Evolutionary conservation across 177 flowering plant genomes (phyloP).

Genomic region (Vitis hybrid): DNA sequence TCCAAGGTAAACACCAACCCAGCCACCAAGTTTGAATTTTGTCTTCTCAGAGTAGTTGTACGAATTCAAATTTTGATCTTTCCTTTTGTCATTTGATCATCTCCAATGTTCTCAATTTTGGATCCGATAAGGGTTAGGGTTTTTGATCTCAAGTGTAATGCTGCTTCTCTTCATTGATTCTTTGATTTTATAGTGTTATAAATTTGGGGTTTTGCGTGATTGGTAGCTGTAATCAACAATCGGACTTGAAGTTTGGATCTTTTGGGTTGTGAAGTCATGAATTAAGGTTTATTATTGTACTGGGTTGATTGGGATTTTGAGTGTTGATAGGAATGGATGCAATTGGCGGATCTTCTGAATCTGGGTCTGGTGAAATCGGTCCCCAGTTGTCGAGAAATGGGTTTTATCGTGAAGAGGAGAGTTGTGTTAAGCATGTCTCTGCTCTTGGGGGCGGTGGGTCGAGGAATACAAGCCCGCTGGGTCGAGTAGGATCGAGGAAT

Average conservation of each 20-base stretch:
- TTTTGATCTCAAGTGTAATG: conserved; percentile 1
- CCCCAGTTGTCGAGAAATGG: conserved; percentile 20
- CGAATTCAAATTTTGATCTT: neutral
- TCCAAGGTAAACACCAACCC: conserved; percentile 13
- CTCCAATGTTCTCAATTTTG: conserved; percentile 2
- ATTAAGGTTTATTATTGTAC: conserved; percentile 4
- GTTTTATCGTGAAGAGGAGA: conserved; percentile 34
- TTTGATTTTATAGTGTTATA: neutral
- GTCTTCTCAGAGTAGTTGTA: neutral
- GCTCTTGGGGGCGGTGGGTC: conserved; percentile 39
- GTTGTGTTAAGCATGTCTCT: conserved; percentile 31
- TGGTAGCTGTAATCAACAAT: conserved; percentile 5
- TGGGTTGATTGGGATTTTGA: conserved; percentile 17
- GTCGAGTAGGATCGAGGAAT: conserved; percentile 58
- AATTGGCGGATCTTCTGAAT: conserved; percentile 39
- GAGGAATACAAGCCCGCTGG: conserved; percentile 46
- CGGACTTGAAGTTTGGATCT: conserved; percentile 8
- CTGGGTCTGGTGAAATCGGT: conserved; percentile 27
- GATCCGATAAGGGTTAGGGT: conserved; percentile 16
- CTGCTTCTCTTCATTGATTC: neutral
- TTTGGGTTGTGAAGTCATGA: neutral
- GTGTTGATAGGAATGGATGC: conserved; percentile 34
- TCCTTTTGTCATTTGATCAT: conserved; percentile 33
- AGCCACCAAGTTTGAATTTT: neutral
- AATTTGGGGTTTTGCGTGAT: conserved; percentile 6